Base-by-base conservation (phyloP, 768 basidiomycete species). In the Pleurotus eryngii region DNA sequence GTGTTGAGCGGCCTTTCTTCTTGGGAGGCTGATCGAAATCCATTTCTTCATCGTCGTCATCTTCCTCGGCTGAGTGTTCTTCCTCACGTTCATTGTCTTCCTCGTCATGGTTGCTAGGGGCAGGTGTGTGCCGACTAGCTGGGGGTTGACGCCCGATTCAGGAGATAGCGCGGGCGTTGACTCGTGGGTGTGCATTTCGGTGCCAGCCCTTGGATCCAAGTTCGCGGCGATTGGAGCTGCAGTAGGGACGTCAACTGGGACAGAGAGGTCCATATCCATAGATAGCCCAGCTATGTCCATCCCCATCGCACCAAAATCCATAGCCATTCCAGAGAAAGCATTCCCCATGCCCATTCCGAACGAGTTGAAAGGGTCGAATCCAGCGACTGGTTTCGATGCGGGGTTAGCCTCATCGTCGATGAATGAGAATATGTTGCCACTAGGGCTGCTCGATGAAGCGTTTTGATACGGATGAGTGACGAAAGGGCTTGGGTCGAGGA, bases 101-200 rank as follows among this genome's bases (percentile, higher is more conserved):
- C 20, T 82, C 65, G 59, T 70, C 57, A 67, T 69, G 65, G 60
- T 77, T 70, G 63, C 82, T 72, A 60, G 68, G 63, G 22, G 84
- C 68, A 3, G 87, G 86, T 0, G 87, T 0, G 87, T 86, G 40
- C 78, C 85, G 57, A 91, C 85, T 55, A 91, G 83, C 68, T 87
- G 86, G 0, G 90, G 90, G 68, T 92, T 87, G 67, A 92, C 92
- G 46, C 68, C 74, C 54, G 64, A 66, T 66, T 54, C 51, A n/a
- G 51, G 38, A 11, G 66, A 61, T 78, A 71, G 64, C 83, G 72
- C 60, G 68, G 63, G 35, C 83, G 68, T 4, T 87, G 86, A 0
- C 87, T 86, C 90, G 83, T 67, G 87, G 86, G 0, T 89, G 90
- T 68, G 91, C 87, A 67, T 55, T 64, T 64, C 67, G 1, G 61